Evolutionary conservation across 2,329 filamentous ascomycete species (phyloP), one percentile per base, ranked within the genome.

Genomic region (Alternaria sp.): DNA sequence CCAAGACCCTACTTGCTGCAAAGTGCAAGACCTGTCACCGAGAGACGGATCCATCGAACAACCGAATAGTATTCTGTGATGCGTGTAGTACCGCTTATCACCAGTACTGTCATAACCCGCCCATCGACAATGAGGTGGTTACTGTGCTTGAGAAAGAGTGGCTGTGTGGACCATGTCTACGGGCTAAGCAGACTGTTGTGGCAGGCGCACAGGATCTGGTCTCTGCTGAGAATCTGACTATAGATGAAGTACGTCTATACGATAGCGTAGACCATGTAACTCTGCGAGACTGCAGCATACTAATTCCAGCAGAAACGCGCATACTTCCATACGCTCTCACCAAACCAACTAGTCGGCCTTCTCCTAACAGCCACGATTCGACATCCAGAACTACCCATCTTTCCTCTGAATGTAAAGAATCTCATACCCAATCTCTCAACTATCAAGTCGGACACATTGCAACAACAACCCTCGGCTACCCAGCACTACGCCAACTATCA

Each of bases 41-140:
- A 64, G 88, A 90, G 9, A 85, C 90, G 64, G 91, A 89, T 69
- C 88, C 90, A 3, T 75, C 81, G n/a, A 86, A 81, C 66, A 95
- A 95, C 78, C 86, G 88, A 78, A 93, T 96, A 72, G 91, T 95
- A 3, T 92, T 93, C 76, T 96, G 92, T 79, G 90, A 94, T 77
- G 88, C 88, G 14, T 96, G 92, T 80, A 91, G 92, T 73, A 82
- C 83, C 29, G 86, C 88, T 40, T 96, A 92, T 85, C 92, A 96
- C 76, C 90, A 93, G 74, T 86, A 87, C 69, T 96, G 92, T 71
- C 91, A 96, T 74, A 85, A 90, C 58, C 91, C 91, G 1, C 84
- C 85, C 8, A 91, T 96, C 60, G 83, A 84, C n/a, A 85, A 89
- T 61, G 85, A 88, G 17, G 86, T 90, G 21, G 85, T 93, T 45